Evolutionary conservation across 306 rosid species (phyloP), one percentile per base, ranked within the genome.

Genomic region (Pyrus betulifolia): DNA sequence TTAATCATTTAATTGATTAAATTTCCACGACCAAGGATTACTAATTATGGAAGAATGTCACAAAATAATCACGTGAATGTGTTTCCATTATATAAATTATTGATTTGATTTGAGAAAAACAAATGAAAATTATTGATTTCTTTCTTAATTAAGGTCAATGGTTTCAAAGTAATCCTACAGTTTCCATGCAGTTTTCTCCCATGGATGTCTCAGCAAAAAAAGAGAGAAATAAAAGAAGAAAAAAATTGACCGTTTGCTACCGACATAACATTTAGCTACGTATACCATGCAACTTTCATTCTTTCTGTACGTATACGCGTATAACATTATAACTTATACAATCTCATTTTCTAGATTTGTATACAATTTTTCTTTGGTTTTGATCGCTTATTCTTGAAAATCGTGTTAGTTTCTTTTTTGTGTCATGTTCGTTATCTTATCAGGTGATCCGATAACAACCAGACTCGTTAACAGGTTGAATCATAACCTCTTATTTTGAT

Each of bases 61-160:
- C 7, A 31, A 27, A 49, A 28, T 49, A 18, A 51, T 70, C 25
- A 72, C 58, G 69, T 40, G 77, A 55, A 40, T 7, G 8, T 58
- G 55, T 14, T 59, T 23, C 18, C 3, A 57, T n/a, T 38, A 72
- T 58, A 6, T 2, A 5, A 11, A 45, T 13, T 45, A 45, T 13
- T 38, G 8, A 38, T 6, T 60, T 33, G 4, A 65, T 33, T 65
- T 54, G 59, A 45, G 15, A 45, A 45, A 45, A 3, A 12, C 42
- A 38, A 13, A 35, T 71, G 11, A 3, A 8, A 10, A 13, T 45
- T 3, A 45, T 45, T 38, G 14, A 38, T 12, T 60, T 31, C 45
- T 18, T 2, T 33, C 44, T 64, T 64, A 25, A 76, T 64, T 64
- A 25, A 76, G 74, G 84, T 76, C 81, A 83, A 72, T 22, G 75